phyloP scores from a whole-genome alignment of 495 filamentous ascomycete species.

The Hyaloscypha variabilis region DNA sequence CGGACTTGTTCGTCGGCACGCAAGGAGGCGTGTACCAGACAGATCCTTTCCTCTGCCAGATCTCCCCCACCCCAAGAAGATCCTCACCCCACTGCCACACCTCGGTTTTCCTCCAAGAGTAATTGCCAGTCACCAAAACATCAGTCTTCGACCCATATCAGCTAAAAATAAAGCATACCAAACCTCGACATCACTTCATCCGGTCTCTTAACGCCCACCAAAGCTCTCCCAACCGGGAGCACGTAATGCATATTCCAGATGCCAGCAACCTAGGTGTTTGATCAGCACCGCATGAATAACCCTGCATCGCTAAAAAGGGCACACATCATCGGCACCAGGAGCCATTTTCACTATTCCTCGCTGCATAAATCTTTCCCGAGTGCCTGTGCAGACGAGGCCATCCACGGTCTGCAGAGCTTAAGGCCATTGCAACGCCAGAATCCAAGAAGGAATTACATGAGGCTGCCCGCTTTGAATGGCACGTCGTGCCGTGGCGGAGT shows the following conservation, averaged over 20 bases:
- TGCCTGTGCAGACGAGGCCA: not conserved
- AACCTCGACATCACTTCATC: not conserved
- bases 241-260: slow-evolving; percentile 7
- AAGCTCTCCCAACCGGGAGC: not conserved
- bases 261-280: slow-evolving; percentile 4
- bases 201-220: not conserved
- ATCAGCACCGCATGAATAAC: slow-evolving; percentile 6
- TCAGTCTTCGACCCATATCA: not conserved
- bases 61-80: not conserved
- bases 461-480: not conserved
- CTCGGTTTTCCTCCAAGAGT: not conserved
- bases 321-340: not conserved
- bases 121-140: not conserved
- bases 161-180: not conserved
- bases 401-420: not conserved
- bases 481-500: not conserved
- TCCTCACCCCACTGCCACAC: not conserved
- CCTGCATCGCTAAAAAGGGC: not conserved
- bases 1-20: not conserved
- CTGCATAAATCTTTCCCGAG: not conserved
- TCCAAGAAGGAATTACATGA: slow-evolving; percentile 1
- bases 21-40: not conserved
- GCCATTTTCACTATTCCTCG: not conserved
- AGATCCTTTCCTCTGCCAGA: not conserved
- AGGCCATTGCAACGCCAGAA: not conserved